A percentile compares a stretch with the other conserved stretches of the same genome.
Evolutionary conservation across 257 asterid genomes (phyloP).

Genomic region (Scutellaria galericulata): DNA sequence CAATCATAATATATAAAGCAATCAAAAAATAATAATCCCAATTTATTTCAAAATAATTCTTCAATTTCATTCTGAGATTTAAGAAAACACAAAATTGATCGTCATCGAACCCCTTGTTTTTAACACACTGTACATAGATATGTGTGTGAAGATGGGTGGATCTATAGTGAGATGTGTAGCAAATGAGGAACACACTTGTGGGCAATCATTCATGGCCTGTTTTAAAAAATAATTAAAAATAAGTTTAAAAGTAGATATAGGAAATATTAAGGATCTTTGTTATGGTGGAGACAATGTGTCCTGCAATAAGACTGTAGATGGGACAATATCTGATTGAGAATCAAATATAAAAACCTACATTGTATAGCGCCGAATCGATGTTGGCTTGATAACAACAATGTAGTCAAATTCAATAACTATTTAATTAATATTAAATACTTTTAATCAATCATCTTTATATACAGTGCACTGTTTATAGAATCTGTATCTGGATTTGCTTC

Average conservation of each 20-base stretch:
- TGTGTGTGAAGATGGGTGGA: no score
- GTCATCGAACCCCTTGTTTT: no score
- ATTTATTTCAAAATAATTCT: no score
- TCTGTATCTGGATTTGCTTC: conserved; percentile 43
- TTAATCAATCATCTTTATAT: conserved; percentile 22
- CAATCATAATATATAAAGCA: no score
- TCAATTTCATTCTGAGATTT: no score
- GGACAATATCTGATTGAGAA: conserved; percentile 36
- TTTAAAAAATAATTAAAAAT: not conserved
- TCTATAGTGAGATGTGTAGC: not conserved
- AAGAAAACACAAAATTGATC: no score
- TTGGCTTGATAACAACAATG: conserved; percentile 23
- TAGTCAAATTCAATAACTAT: conserved; percentile 27
- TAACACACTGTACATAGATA: no score
- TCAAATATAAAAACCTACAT: conserved; percentile 16
- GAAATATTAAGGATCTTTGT: conserved; percentile 14
- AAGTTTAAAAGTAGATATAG: conserved; percentile 21
- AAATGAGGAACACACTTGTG: not conserved
- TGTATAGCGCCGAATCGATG: conserved; percentile 37
- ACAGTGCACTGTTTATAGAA: conserved; percentile 15
- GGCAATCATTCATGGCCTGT: not conserved
- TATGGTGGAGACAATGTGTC: conserved; percentile 16
- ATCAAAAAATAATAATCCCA: no score
- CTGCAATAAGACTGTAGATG: conserved; percentile 6
- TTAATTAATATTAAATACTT: not conserved